Base-by-base conservation (phyloP, 306 rosid species). In the Glycyrrhiza uralensis region DNA sequence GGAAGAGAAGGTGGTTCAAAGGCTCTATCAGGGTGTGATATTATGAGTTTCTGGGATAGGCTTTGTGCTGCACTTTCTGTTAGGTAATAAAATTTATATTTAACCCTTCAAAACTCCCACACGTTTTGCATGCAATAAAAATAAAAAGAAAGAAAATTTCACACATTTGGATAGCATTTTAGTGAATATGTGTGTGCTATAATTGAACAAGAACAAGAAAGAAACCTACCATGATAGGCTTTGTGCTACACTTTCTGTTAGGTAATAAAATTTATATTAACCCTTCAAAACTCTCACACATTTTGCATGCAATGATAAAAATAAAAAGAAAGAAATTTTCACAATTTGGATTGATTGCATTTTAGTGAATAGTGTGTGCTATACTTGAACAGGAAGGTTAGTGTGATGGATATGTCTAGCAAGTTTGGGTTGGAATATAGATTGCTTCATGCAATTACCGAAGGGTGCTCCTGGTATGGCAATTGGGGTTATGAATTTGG, bases 321-420 rank as follows among this genome's bases (percentile, higher is more conserved):
- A n/a, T n/a, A n/a, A n/a, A n/a, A n/a, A n/a, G n/a, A n/a, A n/a
- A n/a, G n/a, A n/a, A n/a, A n/a, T n/a, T n/a, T n/a, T n/a, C n/a
- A n/a, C n/a, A n/a, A n/a, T n/a, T n/a, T n/a, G n/a, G n/a, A n/a
- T n/a, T n/a, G n/a, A n/a, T n/a, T n/a, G n/a, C n/a, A n/a, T 44
- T 11, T 6, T 9, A 46, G 13, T 47, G 8, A 50, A 10, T 22
- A 7, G n/a, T 47, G 28, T 45, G 18, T 61, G 6, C 12, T 44
- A 26, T 52, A 4, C 13, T 54, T 75, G 45, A 47, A 15, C 86
- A 88, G 88, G 80, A 84, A 84, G 68, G 87, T 88, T 28, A 88
- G 90, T 22, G 90, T 88, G 79, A 88, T 85, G 90, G 93, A 88
- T 80, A 75, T 84, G 59, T 85, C 93, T 0, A 85, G 85, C 63